phyloP scores from a whole-genome alignment of 202 grass and related monocot species.

The Panicum hallii region DNA sequence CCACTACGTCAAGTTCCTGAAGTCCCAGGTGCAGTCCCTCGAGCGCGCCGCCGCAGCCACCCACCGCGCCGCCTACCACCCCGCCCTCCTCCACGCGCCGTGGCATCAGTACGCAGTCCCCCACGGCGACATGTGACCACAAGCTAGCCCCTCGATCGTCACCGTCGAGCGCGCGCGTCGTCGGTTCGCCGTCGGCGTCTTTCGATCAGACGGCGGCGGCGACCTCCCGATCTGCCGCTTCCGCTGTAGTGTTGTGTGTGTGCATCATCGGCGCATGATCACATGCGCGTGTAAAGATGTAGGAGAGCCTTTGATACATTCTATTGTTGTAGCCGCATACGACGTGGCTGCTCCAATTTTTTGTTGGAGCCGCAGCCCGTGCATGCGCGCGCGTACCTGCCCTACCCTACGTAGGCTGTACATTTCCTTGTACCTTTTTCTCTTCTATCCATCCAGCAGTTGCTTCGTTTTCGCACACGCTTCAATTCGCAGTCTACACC shows the following conservation, averaged over 20 bases:
- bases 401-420: constrained; percentile 32
- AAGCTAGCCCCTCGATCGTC: not conserved
- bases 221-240: not conserved
- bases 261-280: constrained; percentile 34
- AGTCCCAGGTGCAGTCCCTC: constrained; percentile 87
- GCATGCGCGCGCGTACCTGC: constrained; percentile 35
- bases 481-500: not conserved
- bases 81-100: constrained; percentile 48
- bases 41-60: constrained; percentile 66
- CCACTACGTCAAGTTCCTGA: constrained; percentile 94
- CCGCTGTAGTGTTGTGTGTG: not conserved
- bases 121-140: constrained; percentile 25
- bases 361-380: constrained; percentile 57
- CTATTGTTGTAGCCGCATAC: constrained; percentile 46
- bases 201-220: not conserved
- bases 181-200: not conserved
- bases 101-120: constrained; percentile 43
- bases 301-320: constrained; percentile 45
- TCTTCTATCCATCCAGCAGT: constrained; percentile 11
- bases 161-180: not conserved
- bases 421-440: not conserved
- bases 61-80: constrained; percentile 48
- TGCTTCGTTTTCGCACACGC: not conserved
- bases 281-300: constrained; percentile 41
- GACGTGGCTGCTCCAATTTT: constrained; percentile 62